These are phyloP conservation scores for Neurospora sp. DNA, from an alignment of 2,329 filamentous ascomycete genomes.

Conservation along the genomic window DNA sequence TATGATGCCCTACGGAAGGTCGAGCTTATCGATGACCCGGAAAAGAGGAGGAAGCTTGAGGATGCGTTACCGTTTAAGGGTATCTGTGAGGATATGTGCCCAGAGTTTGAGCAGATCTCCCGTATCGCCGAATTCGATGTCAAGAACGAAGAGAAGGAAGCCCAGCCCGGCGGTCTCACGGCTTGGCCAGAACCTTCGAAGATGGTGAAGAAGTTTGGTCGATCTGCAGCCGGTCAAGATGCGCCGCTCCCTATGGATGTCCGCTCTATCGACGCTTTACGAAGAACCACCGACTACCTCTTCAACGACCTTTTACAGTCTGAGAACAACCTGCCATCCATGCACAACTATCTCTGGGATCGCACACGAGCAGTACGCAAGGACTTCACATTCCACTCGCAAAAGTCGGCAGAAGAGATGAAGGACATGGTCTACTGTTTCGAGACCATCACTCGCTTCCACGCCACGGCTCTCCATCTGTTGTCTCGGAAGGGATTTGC, in stretches of 20 bases:
- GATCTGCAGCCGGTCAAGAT: constrained; percentile 59
- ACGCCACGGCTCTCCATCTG: constrained; percentile 54
- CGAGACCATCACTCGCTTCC: constrained; percentile 57
- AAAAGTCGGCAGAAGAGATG: constrained; percentile 46
- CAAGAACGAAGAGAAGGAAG: constrained; percentile 42
- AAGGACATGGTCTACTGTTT: constrained; percentile 51
- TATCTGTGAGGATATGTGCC: constrained; percentile 61
- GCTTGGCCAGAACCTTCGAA: constrained; percentile 36
- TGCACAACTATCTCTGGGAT: constrained; percentile 60
- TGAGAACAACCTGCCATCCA: constrained; percentile 42
- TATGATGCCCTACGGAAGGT: constrained; percentile 48
- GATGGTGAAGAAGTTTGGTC: constrained; percentile 59
- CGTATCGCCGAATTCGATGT: constrained; percentile 53
- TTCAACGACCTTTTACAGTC: constrained; percentile 47
- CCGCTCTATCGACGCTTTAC: constrained; percentile 47
- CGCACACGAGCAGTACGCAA: constrained; percentile 56
- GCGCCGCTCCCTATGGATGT: constrained; percentile 59
- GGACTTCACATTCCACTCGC: constrained; percentile 59
- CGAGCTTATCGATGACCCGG: constrained; percentile 54
- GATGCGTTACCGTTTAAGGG: constrained; percentile 59
- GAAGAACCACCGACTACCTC: constrained; percentile 52
- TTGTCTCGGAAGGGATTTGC: constrained; percentile 46
- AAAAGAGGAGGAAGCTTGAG: constrained; percentile 49
- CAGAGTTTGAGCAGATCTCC: constrained; percentile 54
- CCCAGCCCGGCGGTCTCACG: constrained; percentile 28